These are phyloP conservation scores for Aphanomyces astaci DNA, from an alignment of 352 stramenopile genomes.

Conservation along the genomic window DNA sequence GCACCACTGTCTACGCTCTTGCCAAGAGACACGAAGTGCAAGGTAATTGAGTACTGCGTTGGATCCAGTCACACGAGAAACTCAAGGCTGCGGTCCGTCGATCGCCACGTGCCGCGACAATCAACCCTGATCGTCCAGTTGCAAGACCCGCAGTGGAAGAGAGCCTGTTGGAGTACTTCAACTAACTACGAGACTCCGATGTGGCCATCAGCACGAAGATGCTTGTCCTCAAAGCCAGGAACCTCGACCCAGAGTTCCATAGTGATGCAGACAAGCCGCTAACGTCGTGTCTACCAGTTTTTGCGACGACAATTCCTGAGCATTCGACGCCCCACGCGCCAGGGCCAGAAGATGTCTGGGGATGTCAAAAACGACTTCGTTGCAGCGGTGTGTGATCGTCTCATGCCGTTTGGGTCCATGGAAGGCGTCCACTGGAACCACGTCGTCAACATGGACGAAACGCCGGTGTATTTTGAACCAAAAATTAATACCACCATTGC, in stretches of 20 bases:
- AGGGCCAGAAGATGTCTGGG: neutral
- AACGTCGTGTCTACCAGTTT: neutral
- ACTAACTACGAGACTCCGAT: neutral
- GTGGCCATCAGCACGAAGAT: neutral
- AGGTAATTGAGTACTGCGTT: neutral
- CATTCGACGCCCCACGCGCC: neutral
- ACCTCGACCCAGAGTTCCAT: neutral
- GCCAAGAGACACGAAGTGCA: neutral
- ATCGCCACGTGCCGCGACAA: too few relatives aligned
- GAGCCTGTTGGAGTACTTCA: neutral
- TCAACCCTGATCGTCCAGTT: too few relatives aligned
- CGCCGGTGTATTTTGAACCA: neutral
- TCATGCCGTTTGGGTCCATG: neutral
- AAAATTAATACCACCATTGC: neutral
- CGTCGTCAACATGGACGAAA: neutral
- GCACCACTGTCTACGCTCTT: neutral
- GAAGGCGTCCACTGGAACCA: neutral
- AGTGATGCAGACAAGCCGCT: neutral
- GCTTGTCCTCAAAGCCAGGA: neutral
- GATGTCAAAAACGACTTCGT: neutral
- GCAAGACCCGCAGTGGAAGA: too few relatives aligned
- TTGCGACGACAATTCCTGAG: neutral
- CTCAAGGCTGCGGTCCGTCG: neutral
- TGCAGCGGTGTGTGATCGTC: neutral
- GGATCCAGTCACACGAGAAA: neutral